A percentile compares a stretch with the other conserved stretches of the same genome.
Conservation (phyloP, 1,284 basidiomycete species). For the Coniophora puteana region DNA sequence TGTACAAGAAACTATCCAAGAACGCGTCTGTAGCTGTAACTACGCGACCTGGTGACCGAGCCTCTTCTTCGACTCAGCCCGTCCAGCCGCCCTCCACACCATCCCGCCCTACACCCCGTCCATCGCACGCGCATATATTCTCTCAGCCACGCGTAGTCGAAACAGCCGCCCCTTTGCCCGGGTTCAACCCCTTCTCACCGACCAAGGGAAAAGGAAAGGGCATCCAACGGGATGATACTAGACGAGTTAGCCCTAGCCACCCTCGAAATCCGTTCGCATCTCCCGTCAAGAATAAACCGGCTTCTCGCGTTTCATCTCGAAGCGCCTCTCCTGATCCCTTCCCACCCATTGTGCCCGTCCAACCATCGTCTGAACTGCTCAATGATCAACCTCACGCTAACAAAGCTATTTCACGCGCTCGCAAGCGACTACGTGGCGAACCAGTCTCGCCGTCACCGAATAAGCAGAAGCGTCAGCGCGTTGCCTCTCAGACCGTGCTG, state of each 20-base stretch:
- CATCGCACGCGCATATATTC: constrained; percentile 30
- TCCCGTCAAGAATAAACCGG: constrained; percentile 41
- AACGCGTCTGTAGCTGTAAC: constrained; percentile 15
- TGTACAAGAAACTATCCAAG: constrained; percentile 78
- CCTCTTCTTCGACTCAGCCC: constrained; percentile 1
- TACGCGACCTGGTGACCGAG: no score
- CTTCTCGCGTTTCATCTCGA: constrained; percentile 20
- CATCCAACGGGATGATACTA: no score
- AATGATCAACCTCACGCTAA: constrained; percentile 22
- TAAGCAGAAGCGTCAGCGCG: constrained; percentile 66
- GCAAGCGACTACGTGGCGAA: constrained; percentile 76
- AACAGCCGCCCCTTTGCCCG: constrained; percentile 43
- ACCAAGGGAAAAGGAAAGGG: constrained; percentile 50
- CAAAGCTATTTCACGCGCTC: constrained; percentile 58
- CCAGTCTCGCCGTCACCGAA: constrained; percentile 76
- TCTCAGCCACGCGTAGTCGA: constrained; percentile 47
- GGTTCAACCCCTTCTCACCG: constrained; percentile 77
- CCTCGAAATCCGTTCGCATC: constrained; percentile 52
- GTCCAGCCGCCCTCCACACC: constrained; percentile 28
- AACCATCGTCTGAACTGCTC: constrained; percentile 18
- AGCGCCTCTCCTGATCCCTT: constrained; percentile 37
- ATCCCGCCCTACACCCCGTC: constrained; percentile 26
- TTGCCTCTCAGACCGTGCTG: constrained; percentile 28
- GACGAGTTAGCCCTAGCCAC: constrained; percentile 14
- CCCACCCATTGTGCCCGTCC: constrained; percentile 28